Percentiles rank a stretch among this genome's conserved stretches.
Evolutionary conservation across 108 stramenopile genomes (phyloP).

Genomic region (Thalassiosira profunda): DNA sequence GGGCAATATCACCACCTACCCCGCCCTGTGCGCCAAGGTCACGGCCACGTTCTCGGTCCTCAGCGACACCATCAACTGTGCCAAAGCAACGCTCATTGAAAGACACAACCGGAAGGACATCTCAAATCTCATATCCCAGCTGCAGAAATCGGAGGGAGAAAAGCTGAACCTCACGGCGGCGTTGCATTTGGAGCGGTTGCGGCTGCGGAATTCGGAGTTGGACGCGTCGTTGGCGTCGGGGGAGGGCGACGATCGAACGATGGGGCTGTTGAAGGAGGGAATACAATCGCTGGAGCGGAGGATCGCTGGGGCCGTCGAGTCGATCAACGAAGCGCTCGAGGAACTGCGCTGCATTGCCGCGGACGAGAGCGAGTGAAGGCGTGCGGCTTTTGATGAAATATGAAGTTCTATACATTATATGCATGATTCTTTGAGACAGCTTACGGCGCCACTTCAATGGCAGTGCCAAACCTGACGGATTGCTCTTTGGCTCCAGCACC

Average conservation of each 20-base stretch:
- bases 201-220: slow-evolving; percentile 42
- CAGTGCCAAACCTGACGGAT: too few species aligned
- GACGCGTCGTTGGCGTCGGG: neutral
- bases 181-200: slow-evolving; percentile 78
- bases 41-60: slow-evolving; percentile 84
- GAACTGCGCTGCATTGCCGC: slow-evolving; percentile 68
- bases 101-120: slow-evolving; percentile 25
- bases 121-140: slow-evolving; percentile 21
- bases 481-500: too few species aligned
- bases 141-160: slow-evolving; percentile 77
- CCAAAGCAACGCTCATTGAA: slow-evolving; percentile 29
- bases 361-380: too few species aligned
- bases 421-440: too few species aligned
- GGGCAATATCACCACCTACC: slow-evolving; percentile 73
- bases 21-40: slow-evolving; percentile 59
- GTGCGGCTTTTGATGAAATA: too few species aligned
- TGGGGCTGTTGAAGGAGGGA: slow-evolving; percentile 52
- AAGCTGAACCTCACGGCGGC: slow-evolving; percentile 88
- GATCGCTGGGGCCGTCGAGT: slow-evolving; percentile 45
- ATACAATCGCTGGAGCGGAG: slow-evolving; percentile 49
- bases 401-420: too few species aligned
- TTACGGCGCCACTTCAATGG: too few species aligned
- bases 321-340: slow-evolving; percentile 79
- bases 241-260: slow-evolving; percentile 32
- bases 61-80: slow-evolving; percentile 73